Evolutionary conservation across 1,284 basidiomycete species (phyloP).

Genomic region (Vanrija humicola): DNA sequence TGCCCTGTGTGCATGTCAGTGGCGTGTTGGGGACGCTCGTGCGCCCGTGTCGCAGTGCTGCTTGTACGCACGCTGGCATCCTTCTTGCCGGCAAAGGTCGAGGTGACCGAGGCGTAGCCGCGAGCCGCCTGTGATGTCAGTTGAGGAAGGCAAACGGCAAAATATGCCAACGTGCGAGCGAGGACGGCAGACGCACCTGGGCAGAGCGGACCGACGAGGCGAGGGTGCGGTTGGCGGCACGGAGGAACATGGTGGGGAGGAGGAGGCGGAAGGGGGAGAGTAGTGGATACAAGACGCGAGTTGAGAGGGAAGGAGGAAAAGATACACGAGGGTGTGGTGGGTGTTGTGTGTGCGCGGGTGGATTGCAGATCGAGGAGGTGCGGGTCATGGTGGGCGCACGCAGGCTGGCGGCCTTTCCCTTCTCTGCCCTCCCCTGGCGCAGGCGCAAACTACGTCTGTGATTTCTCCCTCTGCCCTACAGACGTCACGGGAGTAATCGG

Average conservation of each 20-base stretch:
- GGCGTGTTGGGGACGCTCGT: not conserved
- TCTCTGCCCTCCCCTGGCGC: not conserved
- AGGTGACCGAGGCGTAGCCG: slow-evolving; percentile 55
- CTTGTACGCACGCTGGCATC: slow-evolving; percentile 64
- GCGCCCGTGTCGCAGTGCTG: too few relatives aligned
- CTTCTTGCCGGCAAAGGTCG: slow-evolving; percentile 83
- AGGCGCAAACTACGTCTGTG: too few relatives aligned
- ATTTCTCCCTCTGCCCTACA: too few relatives aligned
- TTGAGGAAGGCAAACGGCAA: not conserved
- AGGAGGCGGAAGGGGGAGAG: slow-evolving; percentile 1
- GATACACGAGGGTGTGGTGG: slow-evolving; percentile 1
- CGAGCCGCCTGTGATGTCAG: slow-evolving; percentile 32
- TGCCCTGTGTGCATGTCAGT: slow-evolving; percentile 61
- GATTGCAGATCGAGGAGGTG: too few relatives aligned
- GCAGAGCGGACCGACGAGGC: slow-evolving; percentile 30
- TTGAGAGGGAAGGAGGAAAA: slow-evolving; percentile 3
- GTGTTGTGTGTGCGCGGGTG: too few relatives aligned
- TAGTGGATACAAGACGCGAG: slow-evolving; percentile 1
- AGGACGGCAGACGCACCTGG: slow-evolving; percentile 26
- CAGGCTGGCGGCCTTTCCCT: too few relatives aligned
- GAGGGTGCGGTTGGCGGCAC: slow-evolving; percentile 25
- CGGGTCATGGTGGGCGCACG: too few relatives aligned
- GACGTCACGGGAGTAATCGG: too few relatives aligned
- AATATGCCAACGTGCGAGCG: not conserved
- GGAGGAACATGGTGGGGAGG: slow-evolving; percentile 27